These are phyloP conservation scores for Fonsecaea pugnacius DNA, from an alignment of 2,329 filamentous ascomycete species.

Conservation along the genomic window DNA sequence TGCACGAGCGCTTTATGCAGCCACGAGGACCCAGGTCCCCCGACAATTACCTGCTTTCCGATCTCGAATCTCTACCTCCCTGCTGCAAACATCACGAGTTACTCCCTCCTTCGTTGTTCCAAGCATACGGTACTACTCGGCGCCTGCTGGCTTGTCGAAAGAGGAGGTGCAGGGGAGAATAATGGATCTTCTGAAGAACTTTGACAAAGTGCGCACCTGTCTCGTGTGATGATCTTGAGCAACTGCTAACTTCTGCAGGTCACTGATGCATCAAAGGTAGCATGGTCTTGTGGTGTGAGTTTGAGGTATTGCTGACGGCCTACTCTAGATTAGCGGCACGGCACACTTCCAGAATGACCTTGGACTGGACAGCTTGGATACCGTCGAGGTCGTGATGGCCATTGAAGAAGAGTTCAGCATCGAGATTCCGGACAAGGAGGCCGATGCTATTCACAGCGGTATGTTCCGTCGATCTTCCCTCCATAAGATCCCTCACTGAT, in stretches of 20 bases:
- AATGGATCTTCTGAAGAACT: slow-evolving; percentile 88
- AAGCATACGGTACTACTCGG: slow-evolving; percentile 82
- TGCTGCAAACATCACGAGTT: slow-evolving; percentile 65
- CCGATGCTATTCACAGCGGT: slow-evolving; percentile 92
- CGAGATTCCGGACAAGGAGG: slow-evolving; percentile 97
- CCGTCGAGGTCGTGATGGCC: slow-evolving; percentile 99
- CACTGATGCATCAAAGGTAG: slow-evolving; percentile 62
- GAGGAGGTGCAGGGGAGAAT: slow-evolving; percentile 89
- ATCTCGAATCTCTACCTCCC: slow-evolving; percentile 62
- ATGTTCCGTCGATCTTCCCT: slow-evolving; percentile 49
- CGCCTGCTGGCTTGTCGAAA: slow-evolving; percentile 75
- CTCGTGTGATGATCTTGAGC: neutral
- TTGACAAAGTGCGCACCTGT: slow-evolving; percentile 78
- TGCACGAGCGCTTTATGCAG: slow-evolving; percentile 72
- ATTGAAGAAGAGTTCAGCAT: slow-evolving; percentile 98
- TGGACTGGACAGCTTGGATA: slow-evolving; percentile 94
- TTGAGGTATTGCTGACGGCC: slow-evolving; percentile 37
- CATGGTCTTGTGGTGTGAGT: neutral
- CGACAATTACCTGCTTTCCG: slow-evolving; percentile 61
- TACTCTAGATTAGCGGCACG: slow-evolving; percentile 72
- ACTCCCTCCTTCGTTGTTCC: slow-evolving; percentile 68
- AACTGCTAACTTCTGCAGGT: slow-evolving; percentile 41
- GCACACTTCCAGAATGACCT: slow-evolving; percentile 98
- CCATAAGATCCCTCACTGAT: slow-evolving; percentile 35
- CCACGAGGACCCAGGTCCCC: slow-evolving; percentile 54